A percentile compares a stretch with the other conserved stretches of the same genome.
Conservation (phyloP, 768 basidiomycete species). For the Podaxis mareebaensis region DNA sequence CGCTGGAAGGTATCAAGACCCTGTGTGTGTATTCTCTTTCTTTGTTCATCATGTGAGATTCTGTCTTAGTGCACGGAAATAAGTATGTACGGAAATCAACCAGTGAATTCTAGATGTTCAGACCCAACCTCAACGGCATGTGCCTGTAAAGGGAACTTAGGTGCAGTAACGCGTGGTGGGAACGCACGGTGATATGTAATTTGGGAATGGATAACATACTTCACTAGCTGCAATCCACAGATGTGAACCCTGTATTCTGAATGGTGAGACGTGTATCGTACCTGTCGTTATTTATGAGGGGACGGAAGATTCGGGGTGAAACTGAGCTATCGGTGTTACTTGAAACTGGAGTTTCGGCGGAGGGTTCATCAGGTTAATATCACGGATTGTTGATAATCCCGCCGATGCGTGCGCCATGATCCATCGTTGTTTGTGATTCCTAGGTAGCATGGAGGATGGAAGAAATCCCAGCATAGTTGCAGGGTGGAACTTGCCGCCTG, state of each 20-base stretch:
- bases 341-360: not conserved
- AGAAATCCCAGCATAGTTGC: not conserved
- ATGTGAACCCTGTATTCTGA: not conserved
- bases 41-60: not conserved
- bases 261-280: not conserved
- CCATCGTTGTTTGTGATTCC: not conserved
- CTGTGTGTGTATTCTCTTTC: not conserved
- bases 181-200: not conserved
- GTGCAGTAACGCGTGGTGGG: not conserved
- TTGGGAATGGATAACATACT: not conserved
- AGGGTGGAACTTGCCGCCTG: not conserved
- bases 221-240: not conserved
- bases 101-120: no score
- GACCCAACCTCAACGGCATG: not conserved
- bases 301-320: not conserved
- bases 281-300: not conserved
- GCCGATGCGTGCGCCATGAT: slow-evolving; percentile 3
- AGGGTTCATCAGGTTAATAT: not conserved
- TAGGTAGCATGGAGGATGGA: no score
- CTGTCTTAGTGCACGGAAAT: slow-evolving; percentile 7
- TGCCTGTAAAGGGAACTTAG: not conserved
- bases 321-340: not conserved
- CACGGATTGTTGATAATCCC: slow-evolving; percentile 8
- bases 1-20: not conserved
- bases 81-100: not conserved